Base-by-base conservation (phyloP, 306 rosid genomes). In the Biancaea sappan region DNA sequence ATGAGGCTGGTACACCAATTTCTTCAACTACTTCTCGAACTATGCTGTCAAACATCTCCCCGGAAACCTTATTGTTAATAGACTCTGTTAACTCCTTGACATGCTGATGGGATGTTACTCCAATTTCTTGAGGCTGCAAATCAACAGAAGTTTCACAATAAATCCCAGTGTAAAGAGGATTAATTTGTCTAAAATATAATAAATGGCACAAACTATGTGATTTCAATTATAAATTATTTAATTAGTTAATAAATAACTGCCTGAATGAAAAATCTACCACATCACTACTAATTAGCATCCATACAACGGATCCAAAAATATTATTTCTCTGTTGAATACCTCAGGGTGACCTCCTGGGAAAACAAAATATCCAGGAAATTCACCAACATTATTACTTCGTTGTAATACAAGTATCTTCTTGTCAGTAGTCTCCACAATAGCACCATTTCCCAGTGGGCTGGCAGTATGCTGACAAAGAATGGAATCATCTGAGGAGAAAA, bases 271-370 rank as follows among this genome's bases (percentile, higher is more conserved):
- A 64, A 75, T 51, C n/a, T 40, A 75, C 67, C n/a, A 46, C 34
- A 31, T 24, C 52, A 65, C 21, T 32, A 74, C 67, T 8, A 40
- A 51, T 71, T 32, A 69, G 62, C 47, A 66, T 31, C 48, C 57
- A 61, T 24, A 57, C 56, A 79, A 64, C 40, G 43, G 28, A 59
- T 21, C 40, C 14, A n/a, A 22, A 6, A 32, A 68, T 53, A 66
- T 37, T 2, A 8, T 73, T 76, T 63, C 73, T 44, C 25, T 32
- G 56, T 61, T 51, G 52, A 61, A 75, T 91, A 94, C 96, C 98
- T 94, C 97, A 6, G 97, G 97, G 82, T 94, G 98, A 72, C 98
- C 98, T 65, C 98, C 97, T 0, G 98, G 98, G 80, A 94, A 94
- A 44, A 91, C 96, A 80, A 87, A 94, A 88, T 84, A 82, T 79